Conservation (phyloP, 345 rosid genomes). For the Cardamine resedifolia region DNA sequence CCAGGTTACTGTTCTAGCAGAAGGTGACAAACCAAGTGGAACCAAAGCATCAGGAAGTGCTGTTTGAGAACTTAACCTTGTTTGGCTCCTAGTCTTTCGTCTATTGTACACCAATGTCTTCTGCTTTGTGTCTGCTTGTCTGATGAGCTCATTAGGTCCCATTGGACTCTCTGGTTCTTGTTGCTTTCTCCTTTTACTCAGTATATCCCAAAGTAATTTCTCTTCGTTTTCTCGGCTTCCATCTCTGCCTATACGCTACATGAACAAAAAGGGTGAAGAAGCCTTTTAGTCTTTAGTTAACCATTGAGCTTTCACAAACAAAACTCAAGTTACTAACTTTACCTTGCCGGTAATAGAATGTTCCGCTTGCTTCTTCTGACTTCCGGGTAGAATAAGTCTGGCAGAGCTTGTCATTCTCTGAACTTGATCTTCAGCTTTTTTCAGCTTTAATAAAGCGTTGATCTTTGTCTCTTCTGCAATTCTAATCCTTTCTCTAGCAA, state of each 20-base stretch:
- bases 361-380: constrained; percentile 21
- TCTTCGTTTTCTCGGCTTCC: constrained; percentile 41
- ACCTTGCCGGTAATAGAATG: constrained; percentile 29
- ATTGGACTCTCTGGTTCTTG: constrained; percentile 47
- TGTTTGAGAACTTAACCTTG: constrained; percentile 31
- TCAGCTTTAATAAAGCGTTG: constrained; percentile 46
- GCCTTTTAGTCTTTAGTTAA: not conserved
- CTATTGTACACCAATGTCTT: constrained; percentile 13
- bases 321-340: not conserved
- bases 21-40: constrained; percentile 52
- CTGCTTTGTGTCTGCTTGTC: constrained; percentile 25
- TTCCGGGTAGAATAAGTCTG: constrained; percentile 27
- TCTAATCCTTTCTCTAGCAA: constrained; percentile 46
- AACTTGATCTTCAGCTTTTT: constrained; percentile 44
- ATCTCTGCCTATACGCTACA: constrained; percentile 42
- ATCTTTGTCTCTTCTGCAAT: constrained; percentile 49
- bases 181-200: constrained; percentile 48
- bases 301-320: constrained; percentile 5
- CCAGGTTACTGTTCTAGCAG: constrained; percentile 27
- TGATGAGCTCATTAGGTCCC: constrained; percentile 44
- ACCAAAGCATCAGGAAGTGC: constrained; percentile 24
- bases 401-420: constrained; percentile 37
- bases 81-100: constrained; percentile 22
- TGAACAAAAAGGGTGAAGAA: constrained; percentile 14
- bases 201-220: constrained; percentile 46